Evolutionary conservation across 1,284 basidiomycete genomes (phyloP).

Genomic region (Naganishia sp.): DNA sequence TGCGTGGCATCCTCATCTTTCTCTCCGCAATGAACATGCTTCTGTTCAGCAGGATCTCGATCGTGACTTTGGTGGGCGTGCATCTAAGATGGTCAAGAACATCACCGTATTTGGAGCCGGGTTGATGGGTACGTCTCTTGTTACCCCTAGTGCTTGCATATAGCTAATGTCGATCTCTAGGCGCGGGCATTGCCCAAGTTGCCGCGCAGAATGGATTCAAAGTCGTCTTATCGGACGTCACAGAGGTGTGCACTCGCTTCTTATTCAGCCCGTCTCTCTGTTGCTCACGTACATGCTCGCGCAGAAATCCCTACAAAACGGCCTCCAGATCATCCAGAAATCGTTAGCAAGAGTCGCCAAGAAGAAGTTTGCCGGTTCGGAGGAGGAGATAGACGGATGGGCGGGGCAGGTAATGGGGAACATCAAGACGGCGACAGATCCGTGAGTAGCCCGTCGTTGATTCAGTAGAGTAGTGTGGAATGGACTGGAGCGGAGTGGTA

Average conservation of each 20-base stretch:
- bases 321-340: conserved; percentile 59
- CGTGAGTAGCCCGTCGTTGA: conserved; percentile 39
- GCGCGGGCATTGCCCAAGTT: conserved; percentile 58
- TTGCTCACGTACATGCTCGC: background rate
- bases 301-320: conserved; percentile 48
- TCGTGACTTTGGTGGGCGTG: too few relatives aligned
- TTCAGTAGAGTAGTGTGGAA: background rate
- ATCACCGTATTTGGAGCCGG: conserved; percentile 57
- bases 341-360: conserved; percentile 60
- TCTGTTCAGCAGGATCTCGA: too few relatives aligned
- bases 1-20: background rate
- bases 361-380: conserved; percentile 50
- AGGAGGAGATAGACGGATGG: conserved; percentile 42
- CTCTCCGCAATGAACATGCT: too few relatives aligned
- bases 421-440: conserved; percentile 58
- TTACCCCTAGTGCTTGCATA: background rate
- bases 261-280: conserved; percentile 1
- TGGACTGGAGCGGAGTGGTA: background rate
- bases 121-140: conserved; percentile 53
- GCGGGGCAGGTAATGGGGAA: conserved; percentile 52
- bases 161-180: conserved; percentile 30
- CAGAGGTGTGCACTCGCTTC: conserved; percentile 44
- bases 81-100: conserved; percentile 41
- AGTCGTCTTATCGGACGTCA: conserved; percentile 55
- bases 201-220: conserved; percentile 56